Evolutionary conservation across 163 green algal genomes (phyloP).

Genomic region (Prototheca cutis): DNA sequence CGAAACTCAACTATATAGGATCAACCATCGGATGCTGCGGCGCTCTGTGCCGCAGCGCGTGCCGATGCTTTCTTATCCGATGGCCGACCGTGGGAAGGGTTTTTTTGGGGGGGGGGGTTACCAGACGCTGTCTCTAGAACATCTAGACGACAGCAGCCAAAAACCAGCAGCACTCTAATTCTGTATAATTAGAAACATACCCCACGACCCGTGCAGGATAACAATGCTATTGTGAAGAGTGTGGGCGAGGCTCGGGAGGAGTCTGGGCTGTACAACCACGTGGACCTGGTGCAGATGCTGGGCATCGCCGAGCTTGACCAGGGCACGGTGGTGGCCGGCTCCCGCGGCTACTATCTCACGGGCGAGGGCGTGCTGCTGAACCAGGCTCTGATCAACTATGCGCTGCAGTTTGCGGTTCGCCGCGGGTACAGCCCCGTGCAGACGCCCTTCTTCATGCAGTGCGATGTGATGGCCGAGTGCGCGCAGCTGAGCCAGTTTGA

Average conservation of each 20-base stretch:
- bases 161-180: too few species aligned
- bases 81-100: too few species aligned
- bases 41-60: background rate
- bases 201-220: slow-evolving; percentile 42
- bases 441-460: slow-evolving; percentile 95
- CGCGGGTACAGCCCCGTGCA: slow-evolving; percentile 75
- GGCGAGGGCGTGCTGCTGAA: slow-evolving; percentile 92
- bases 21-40: slow-evolving; percentile 6
- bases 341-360: slow-evolving; percentile 92
- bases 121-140: too few species aligned
- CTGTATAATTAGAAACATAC: background rate
- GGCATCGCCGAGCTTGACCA: slow-evolving; percentile 88
- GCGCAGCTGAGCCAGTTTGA: slow-evolving; percentile 98
- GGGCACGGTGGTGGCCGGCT: slow-evolving; percentile 62
- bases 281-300: slow-evolving; percentile 87
- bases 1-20: slow-evolving; percentile 6
- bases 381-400: slow-evolving; percentile 85
- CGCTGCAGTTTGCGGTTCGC: slow-evolving; percentile 68
- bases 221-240: slow-evolving; percentile 81
- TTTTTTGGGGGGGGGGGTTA: too few species aligned
- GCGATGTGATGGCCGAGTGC: slow-evolving; percentile 92
- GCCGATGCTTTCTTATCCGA: too few species aligned
- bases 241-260: slow-evolving; percentile 47
- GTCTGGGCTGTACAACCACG: slow-evolving; percentile 81
- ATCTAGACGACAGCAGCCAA: too few species aligned